Conservation (phyloP, 768 basidiomycete genomes). For the Tubosaeta sp. region DNA sequence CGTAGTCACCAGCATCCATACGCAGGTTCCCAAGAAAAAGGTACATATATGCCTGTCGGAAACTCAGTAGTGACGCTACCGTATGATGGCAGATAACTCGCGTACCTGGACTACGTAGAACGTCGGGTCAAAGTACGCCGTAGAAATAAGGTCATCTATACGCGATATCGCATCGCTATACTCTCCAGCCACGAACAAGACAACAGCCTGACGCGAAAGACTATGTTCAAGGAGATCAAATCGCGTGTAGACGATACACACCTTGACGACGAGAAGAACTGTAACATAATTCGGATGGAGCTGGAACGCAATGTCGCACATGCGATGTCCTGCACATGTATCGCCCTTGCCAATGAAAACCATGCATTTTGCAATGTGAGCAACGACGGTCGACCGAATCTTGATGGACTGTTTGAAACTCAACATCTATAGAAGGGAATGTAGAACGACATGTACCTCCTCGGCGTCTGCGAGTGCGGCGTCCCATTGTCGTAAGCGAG, state of each 20-base stretch:
- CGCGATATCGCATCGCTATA: constrained; percentile 4
- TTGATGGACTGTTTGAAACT: neutral
- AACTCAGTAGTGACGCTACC: neutral
- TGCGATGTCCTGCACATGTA: neutral
- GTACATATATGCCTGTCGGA: neutral
- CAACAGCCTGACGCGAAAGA: neutral
- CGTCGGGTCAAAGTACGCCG: neutral
- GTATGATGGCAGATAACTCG: neutral
- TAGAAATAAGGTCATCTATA: neutral
- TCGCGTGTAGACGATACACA: neutral
- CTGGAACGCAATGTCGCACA: constrained; percentile 1
- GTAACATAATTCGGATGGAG: neutral
- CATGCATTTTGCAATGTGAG: neutral
- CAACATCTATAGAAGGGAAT: neutral
- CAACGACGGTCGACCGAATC: neutral
- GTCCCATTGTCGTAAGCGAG: neutral
- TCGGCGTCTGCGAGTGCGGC: neutral
- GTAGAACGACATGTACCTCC: neutral
- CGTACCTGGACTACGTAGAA: constrained; percentile 1
- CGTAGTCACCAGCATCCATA: neutral
- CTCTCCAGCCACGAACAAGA: neutral
- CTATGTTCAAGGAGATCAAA: neutral
- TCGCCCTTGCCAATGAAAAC: neutral
- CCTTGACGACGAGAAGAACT: constrained; percentile 1
- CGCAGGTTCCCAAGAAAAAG: neutral